Evolutionary conservation across 352 stramenopile genomes (phyloP).

Genomic region (Globisporangium ultimum): DNA sequence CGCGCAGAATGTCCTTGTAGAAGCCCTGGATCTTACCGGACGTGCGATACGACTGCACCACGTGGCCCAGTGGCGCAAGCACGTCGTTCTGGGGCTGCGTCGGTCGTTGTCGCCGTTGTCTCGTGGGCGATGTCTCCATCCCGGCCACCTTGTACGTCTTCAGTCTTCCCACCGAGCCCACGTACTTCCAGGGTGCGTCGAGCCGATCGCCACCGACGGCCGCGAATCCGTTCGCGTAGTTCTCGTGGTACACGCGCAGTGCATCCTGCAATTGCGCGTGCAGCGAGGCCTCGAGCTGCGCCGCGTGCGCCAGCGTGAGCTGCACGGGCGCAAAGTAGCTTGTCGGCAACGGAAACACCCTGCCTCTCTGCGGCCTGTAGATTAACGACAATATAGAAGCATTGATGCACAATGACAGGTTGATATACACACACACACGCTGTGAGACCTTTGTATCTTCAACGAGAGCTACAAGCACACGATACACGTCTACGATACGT

Average conservation of each 20-base stretch:
- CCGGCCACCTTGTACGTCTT: slow-evolving; percentile 40
- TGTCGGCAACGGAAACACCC: slow-evolving; percentile 6
- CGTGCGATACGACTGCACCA: slow-evolving; percentile 37
- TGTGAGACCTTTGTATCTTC: too few species aligned
- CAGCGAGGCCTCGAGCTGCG: slow-evolving; percentile 35
- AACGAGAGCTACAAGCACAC: too few species aligned
- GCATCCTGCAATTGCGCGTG: slow-evolving; percentile 43
- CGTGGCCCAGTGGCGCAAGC: slow-evolving; percentile 6
- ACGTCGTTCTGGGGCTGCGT: slow-evolving; percentile 1
- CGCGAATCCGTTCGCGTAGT: slow-evolving; percentile 15
- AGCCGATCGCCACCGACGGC: slow-evolving; percentile 20
- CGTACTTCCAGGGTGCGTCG: slow-evolving; percentile 36
- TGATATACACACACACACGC: too few species aligned
- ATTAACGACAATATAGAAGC: neutral
- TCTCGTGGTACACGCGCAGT: slow-evolving; percentile 24
- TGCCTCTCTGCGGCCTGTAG: slow-evolving; percentile 3
- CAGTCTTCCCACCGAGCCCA: slow-evolving; percentile 30
- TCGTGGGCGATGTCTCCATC: slow-evolving; percentile 15
- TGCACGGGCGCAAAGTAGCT: slow-evolving; percentile 25
- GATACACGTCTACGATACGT: neutral
- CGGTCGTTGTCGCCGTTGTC: neutral
- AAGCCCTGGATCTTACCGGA: slow-evolving; percentile 48
- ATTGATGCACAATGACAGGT: too few species aligned
- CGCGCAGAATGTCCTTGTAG: slow-evolving; percentile 45
- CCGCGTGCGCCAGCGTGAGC: slow-evolving; percentile 21